phyloP scores from a whole-genome alignment of 192 early-diverging fungal species.

The Gaertneriomyces semiglobifer region DNA sequence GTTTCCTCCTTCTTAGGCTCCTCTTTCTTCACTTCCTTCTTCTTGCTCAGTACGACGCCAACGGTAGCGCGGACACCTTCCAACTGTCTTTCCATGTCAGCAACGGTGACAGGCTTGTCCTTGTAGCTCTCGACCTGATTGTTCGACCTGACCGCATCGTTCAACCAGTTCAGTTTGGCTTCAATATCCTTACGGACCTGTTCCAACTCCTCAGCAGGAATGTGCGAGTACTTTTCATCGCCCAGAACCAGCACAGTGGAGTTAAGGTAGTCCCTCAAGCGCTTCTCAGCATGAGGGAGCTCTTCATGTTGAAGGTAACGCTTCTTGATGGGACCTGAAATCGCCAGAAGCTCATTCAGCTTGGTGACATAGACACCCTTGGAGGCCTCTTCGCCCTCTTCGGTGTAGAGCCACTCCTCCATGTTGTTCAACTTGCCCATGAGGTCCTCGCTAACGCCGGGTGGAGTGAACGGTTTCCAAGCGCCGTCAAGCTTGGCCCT shows the following conservation, averaged over 20 bases:
- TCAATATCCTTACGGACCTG: slow-evolving; percentile 72
- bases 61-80: slow-evolving; percentile 64
- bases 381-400: slow-evolving; percentile 88
- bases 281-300: slow-evolving; percentile 77
- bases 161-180: slow-evolving; percentile 82
- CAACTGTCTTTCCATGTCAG: slow-evolving; percentile 73
- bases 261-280: slow-evolving; percentile 75
- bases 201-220: slow-evolving; percentile 80
- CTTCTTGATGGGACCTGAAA: slow-evolving; percentile 75
- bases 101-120: slow-evolving; percentile 63
- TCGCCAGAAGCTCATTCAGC: slow-evolving; percentile 71
- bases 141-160: slow-evolving; percentile 73
- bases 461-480: slow-evolving; percentile 72
- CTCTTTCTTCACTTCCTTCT: slow-evolving; percentile 42
- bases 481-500: slow-evolving; percentile 79
- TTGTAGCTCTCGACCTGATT: slow-evolving; percentile 72
- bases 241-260: slow-evolving; percentile 61
- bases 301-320: slow-evolving; percentile 82
- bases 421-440: slow-evolving; percentile 64
- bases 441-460: slow-evolving; percentile 68
- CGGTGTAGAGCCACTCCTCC: slow-evolving; percentile 96
- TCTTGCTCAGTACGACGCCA: slow-evolving; percentile 75
- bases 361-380: slow-evolving; percentile 86
- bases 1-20: slow-evolving; percentile 35
- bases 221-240: slow-evolving; percentile 86